Base-by-base conservation (phyloP, 805 yeast genomes). In the Kazachstania psychrophila region DNA sequence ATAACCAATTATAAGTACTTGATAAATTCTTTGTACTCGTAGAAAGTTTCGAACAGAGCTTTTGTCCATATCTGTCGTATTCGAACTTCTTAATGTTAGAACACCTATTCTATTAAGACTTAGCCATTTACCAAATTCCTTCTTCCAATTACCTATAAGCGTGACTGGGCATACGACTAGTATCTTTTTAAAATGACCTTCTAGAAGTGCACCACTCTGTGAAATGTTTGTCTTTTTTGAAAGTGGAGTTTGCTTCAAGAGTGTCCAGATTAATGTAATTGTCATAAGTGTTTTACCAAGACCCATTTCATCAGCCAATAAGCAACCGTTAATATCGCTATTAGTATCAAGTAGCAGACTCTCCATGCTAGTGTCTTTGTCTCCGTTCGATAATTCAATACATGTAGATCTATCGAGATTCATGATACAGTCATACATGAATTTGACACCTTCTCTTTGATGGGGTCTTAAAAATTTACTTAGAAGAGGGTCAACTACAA, bases 301-400 rank as follows among this genome's bases (percentile, higher is more conserved):
- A 0, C 98, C 98, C 98, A 92, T 92, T 49, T 89, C 97, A 58
- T 92, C 98, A 0, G 98, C 98, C 29, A 92, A 58, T 5, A 92
- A 61, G 2, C 89, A 88, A 0, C 98, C 97, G 29, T 60, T 47
- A 13, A 60, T 45, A 31, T 51, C 56, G 6, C 48, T 38, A 36
- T 56, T 58, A 7, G 41, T 37, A 13, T 56, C 54, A 18, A 52
- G 34, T 12, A 45, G 15, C 2, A 45, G 7, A 22, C 51, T 40
- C 2, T 47, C 20, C 1, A 47, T 42, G 6, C 33, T 15, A n/a
- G 37, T 39, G 8, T 7, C 31, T 2, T 24, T 25, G 9, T 16
- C 25, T 8, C 12, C 26, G 20, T 22, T 30, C 2, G 24, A 23
- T 12, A 30, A 10, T 9, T 36, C 30, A 8, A 10, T 10, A 9